phyloP scores from a whole-genome alignment of 495 filamentous ascomycete genomes.

The Penicillium pulvis region DNA sequence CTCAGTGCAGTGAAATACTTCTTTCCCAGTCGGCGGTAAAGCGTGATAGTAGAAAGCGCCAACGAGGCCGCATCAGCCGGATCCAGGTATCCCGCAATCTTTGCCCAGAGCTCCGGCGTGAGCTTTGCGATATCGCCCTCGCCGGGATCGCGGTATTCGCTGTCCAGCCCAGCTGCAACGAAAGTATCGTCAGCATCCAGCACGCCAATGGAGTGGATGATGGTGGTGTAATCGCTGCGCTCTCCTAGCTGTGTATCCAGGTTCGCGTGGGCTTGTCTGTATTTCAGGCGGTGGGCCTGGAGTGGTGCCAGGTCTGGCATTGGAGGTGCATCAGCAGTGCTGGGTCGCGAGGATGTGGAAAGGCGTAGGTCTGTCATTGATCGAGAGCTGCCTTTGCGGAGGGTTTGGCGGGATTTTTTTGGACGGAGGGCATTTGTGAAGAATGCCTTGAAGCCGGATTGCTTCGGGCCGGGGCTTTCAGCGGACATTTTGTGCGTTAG shows the following conservation, averaged over 20 bases:
- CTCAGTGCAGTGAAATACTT: slow-evolving; percentile 35
- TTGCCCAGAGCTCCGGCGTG: slow-evolving; percentile 44
- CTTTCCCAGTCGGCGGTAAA: slow-evolving; percentile 44
- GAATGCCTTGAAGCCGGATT: slow-evolving; percentile 36
- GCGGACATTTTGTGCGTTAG: slow-evolving; percentile 32
- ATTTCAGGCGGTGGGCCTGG: slow-evolving; percentile 43
- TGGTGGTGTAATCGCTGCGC: slow-evolving; percentile 47
- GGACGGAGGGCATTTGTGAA: slow-evolving; percentile 41
- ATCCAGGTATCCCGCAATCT: slow-evolving; percentile 41
- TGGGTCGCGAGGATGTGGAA: slow-evolving; percentile 21
- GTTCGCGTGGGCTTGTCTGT: slow-evolving; percentile 30
- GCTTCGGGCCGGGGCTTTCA: slow-evolving; percentile 37
- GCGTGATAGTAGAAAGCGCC: slow-evolving; percentile 47
- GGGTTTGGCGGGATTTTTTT: slow-evolving; percentile 50
- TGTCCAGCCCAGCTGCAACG: slow-evolving; percentile 18
- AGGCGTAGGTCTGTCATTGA: slow-evolving; percentile 38
- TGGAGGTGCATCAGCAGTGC: slow-evolving; percentile 34
- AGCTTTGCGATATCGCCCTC: slow-evolving; percentile 49
- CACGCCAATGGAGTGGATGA: slow-evolving; percentile 49
- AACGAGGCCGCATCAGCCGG: slow-evolving; percentile 50
- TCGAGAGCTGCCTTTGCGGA: slow-evolving; percentile 41
- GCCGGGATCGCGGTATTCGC: slow-evolving; percentile 37
- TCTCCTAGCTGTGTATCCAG: slow-evolving; percentile 53
- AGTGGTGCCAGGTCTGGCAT: slow-evolving; percentile 42
- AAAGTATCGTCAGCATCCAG: slow-evolving; percentile 34